Evolutionary conservation across 2,329 filamentous ascomycete species (phyloP), one percentile per base, ranked within the genome.

Genomic region (Cladosporium sp.): DNA sequence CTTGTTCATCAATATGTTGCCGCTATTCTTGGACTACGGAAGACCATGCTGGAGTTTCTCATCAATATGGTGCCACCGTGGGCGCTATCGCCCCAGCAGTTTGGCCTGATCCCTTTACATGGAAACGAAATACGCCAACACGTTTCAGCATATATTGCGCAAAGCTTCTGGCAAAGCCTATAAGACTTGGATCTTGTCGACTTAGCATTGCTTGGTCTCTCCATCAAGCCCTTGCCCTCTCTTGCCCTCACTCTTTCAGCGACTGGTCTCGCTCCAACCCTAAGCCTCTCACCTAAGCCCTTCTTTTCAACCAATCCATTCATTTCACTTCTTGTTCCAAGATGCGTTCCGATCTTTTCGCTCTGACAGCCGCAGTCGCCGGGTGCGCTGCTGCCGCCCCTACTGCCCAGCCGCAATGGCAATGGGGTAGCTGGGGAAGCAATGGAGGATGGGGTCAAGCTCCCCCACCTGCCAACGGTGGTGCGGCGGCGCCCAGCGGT

Each of bases 121-220:
- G 22, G 22, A 9, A 27, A 27, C 22, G 22, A 9, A 27, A 5
- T 27, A 27, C 22, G 22, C 22, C 22, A 27, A 9, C 22, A 27
- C 5, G 22, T 27, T 27, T 27, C 22, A 27, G 22, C 22, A 27
- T 4, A 27, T 9, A 4, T 27, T 9, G 22, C 9, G 22, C 4
- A 27, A 27, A 27, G 22, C 22, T 9, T 27, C 22, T 5, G 22
- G 9, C 22, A 9, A 27, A 9, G 22, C 5, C 22, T 27, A 27
- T 27, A 27, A 27, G 22, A 27, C 22, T 27, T 27, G 22, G n/a
- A 4, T 27, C 9, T 27, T 9, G 22, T 27, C 22, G 27, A 32
- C 45, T 48, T 48, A 36, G 37, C 37, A 41, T 41, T 48, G 45
- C 45, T 48, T 48, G 45, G 17, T 48, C 37, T 34, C 30, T 41